Evolutionary conservation across 257 asterid species (phyloP).

Genomic region (Cordia subcordata): DNA sequence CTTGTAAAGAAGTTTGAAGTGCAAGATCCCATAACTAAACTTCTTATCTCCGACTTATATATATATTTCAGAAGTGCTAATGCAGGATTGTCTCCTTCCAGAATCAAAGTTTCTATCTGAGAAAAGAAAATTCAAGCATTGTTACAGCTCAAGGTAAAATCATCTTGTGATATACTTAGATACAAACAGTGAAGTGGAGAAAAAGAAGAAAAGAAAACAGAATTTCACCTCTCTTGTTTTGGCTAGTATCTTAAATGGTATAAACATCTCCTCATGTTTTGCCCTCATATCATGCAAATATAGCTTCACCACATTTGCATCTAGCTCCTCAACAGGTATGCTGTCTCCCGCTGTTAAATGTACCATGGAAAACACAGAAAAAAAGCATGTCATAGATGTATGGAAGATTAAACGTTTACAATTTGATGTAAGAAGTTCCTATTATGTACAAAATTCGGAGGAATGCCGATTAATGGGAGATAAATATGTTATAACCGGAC

Average conservation of each 20-base stretch:
- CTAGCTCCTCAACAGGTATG: conserved; percentile 49
- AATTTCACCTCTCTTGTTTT: conserved; percentile 38
- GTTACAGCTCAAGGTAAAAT: conserved; percentile 9
- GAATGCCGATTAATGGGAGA: not conserved
- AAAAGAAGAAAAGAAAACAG: conserved; percentile 4
- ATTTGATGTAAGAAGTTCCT: not conserved
- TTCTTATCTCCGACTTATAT: conserved; percentile 41
- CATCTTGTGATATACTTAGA: conserved; percentile 8
- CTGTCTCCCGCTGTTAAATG: conserved; percentile 65
- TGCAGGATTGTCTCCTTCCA: conserved; percentile 84
- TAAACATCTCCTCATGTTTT: conserved; percentile 49
- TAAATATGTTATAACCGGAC: too few species aligned
- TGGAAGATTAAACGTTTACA: too few species aligned
- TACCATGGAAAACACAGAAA: conserved; percentile 6
- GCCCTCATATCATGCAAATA: conserved; percentile 53
- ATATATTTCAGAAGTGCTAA: conserved; percentile 51
- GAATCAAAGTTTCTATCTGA: conserved; percentile 57
- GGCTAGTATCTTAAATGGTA: conserved; percentile 36
- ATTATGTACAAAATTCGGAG: not conserved
- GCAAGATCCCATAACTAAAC: conserved; percentile 75
- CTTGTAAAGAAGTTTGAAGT: conserved; percentile 49
- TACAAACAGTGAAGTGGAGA: conserved; percentile 3
- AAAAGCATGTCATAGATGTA: not conserved
- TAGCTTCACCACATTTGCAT: conserved; percentile 47
- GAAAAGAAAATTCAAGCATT: conserved; percentile 13